Evolutionary conservation across 2,329 filamentous ascomycete species (phyloP).

Genomic region (Claviceps sp.): DNA sequence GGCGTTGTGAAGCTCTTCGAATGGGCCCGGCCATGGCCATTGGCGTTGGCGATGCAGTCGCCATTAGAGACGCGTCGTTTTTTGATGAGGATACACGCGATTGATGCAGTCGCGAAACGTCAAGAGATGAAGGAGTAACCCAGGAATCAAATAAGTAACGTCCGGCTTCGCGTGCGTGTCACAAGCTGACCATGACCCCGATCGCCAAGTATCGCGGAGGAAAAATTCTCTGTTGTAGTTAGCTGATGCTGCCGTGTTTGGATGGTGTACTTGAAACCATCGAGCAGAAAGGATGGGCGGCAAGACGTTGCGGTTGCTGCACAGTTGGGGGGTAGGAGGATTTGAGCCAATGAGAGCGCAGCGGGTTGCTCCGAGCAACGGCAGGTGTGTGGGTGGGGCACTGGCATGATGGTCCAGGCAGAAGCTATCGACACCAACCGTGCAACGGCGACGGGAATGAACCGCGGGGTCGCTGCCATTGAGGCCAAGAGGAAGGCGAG

Average conservation of each 20-base stretch:
- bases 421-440: neutral
- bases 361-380: constrained; percentile 20
- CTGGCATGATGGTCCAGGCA: neutral
- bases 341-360: constrained; percentile 17
- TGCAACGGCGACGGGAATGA: neutral
- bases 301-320: neutral
- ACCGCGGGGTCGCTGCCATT: neutral
- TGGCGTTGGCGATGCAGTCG: constrained; percentile 42
- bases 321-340: constrained; percentile 15
- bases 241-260: constrained; percentile 22
- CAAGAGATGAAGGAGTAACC: constrained; percentile 13
- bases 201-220: constrained; percentile 10
- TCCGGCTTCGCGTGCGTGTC: constrained; percentile 23
- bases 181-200: constrained; percentile 23
- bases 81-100: constrained; percentile 2
- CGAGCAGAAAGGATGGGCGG: constrained; percentile 5
- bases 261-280: constrained; percentile 5
- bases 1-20: constrained; percentile 42
- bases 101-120: neutral
- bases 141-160: neutral
- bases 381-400: neutral
- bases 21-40: constrained; percentile 35
- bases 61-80: constrained; percentile 24
- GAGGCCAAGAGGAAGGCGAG: too few species aligned
- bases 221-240: constrained; percentile 11